phyloP scores from a whole-genome alignment of 345 rosid species.

The Alliaria petiolata region DNA sequence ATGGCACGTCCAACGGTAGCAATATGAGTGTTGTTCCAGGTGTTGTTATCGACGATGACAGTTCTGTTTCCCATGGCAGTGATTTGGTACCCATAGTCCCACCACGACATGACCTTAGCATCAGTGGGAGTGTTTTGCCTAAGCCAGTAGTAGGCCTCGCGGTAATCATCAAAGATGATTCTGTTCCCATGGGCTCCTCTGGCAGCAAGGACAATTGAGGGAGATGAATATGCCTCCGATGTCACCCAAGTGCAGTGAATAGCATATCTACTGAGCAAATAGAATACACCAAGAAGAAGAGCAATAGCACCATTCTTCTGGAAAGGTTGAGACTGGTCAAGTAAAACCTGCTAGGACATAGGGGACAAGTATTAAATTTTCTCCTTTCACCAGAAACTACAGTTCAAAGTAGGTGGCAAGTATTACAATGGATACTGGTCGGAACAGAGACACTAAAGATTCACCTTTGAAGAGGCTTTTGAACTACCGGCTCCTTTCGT shows the following conservation, averaged over 20 bases:
- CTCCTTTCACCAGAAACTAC: background rate
- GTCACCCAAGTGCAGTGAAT: conserved; percentile 99
- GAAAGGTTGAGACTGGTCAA: conserved; percentile 97
- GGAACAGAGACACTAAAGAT: background rate
- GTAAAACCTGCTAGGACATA: conserved; percentile 49
- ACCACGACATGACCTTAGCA: conserved; percentile 99
- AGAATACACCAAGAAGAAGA: conserved; percentile 83
- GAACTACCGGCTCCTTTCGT: conserved; percentile 61
- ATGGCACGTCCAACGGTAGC: conserved; percentile 99
- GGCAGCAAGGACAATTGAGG: conserved; percentile 96
- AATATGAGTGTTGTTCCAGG: conserved; percentile 99
- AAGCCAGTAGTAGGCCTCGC: conserved; percentile 99
- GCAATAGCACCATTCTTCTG: conserved; percentile 82
- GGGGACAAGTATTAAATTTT: background rate
- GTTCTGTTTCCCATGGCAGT: conserved; percentile 99
- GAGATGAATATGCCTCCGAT: conserved; percentile 98
- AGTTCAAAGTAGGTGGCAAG: background rate
- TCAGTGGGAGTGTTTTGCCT: conserved; percentile 93
- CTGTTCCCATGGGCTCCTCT: conserved; percentile 98
- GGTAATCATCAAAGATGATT: conserved; percentile 95
- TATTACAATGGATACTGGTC: background rate
- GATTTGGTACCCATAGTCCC: conserved; percentile 99
- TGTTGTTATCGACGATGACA: conserved; percentile 96
- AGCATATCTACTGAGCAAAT: conserved; percentile 83
- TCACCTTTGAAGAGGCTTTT: conserved; percentile 89